These are phyloP conservation scores for Cyclotella sp. DNA, from an alignment of 108 stramenopile genomes.

Conservation along the genomic window DNA sequence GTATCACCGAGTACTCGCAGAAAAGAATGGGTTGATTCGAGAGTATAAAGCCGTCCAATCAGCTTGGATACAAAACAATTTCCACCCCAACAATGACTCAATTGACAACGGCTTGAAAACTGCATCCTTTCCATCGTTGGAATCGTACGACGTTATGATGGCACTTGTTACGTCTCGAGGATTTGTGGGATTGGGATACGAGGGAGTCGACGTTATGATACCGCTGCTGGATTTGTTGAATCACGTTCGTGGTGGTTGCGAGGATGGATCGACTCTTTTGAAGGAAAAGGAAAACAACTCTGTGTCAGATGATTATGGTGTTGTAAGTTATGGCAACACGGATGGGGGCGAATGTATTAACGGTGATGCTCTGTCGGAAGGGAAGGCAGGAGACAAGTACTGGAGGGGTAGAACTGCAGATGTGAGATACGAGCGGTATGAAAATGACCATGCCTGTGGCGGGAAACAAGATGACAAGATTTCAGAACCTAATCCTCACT, in stretches of 20 bases:
- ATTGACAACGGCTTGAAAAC: neutral
- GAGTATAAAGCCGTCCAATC: constrained; percentile 55
- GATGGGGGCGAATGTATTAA: neutral
- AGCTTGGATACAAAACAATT: constrained; percentile 23
- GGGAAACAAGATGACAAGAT: neutral
- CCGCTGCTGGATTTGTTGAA: constrained; percentile 83
- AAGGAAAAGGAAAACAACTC: neutral
- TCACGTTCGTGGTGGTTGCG: constrained; percentile 66
- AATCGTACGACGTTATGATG: constrained; percentile 65
- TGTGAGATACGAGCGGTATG: constrained; percentile 30
- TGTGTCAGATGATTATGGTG: constrained; percentile 5
- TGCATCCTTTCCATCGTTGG: constrained; percentile 58
- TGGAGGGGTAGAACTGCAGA: neutral
- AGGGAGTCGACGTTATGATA: constrained; percentile 61
- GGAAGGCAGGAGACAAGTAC: neutral
- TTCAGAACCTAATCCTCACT: neutral
- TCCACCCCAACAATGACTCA: constrained; percentile 5
- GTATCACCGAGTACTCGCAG: constrained; percentile 42
- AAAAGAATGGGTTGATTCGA: constrained; percentile 35
- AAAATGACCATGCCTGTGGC: neutral
- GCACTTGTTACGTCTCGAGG: constrained; percentile 75
- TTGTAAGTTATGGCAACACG: neutral
- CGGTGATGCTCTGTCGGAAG: neutral
- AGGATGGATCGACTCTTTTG: neutral
- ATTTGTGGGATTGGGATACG: constrained; percentile 61